phyloP scores from a whole-genome alignment of 495 filamentous ascomycete genomes.

The Penicillium tannophilum region DNA sequence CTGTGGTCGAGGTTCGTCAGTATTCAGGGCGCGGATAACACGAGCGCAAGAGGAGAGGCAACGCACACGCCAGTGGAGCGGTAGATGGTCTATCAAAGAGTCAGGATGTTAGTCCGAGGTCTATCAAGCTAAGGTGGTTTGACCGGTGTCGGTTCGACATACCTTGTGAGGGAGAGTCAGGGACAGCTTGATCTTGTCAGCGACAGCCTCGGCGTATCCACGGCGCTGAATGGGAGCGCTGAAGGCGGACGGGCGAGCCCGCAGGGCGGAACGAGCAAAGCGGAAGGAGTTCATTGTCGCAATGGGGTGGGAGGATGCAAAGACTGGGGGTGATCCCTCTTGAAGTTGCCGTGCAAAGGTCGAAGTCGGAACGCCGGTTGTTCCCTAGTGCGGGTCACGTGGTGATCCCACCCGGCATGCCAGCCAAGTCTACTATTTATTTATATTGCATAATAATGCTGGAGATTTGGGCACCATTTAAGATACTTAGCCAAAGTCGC shows the following conservation, averaged over 20 bases:
- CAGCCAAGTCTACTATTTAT: background rate
- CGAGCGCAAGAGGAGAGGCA: slow-evolving; percentile 13
- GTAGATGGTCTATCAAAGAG: slow-evolving; percentile 64
- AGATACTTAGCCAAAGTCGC: background rate
- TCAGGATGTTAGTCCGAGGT: slow-evolving; percentile 26
- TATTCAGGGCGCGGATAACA: slow-evolving; percentile 26
- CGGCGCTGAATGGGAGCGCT: slow-evolving; percentile 75
- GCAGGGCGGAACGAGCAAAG: slow-evolving; percentile 82
- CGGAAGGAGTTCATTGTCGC: slow-evolving; percentile 85
- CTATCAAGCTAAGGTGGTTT: slow-evolving; percentile 12
- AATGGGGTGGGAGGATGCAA: slow-evolving; percentile 37
- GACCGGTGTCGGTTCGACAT: slow-evolving; percentile 40
- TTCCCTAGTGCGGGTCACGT: slow-evolving; percentile 49
- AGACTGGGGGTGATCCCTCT: slow-evolving; percentile 42
- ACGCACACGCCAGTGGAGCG: slow-evolving; percentile 73
- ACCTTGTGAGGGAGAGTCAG: slow-evolving; percentile 98
- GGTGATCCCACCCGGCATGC: slow-evolving; percentile 20
- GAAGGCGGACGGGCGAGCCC: slow-evolving; percentile 71
- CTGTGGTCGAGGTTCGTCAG: slow-evolving; percentile 53
- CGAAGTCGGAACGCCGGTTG: slow-evolving; percentile 49
- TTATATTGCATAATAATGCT: background rate
- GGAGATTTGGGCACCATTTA: background rate
- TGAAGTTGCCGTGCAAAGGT: slow-evolving; percentile 51
- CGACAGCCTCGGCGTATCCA: slow-evolving; percentile 90
- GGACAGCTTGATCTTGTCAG: slow-evolving; percentile 97